Base-by-base conservation (phyloP, 2,329 filamentous ascomycete species). In the Lasiodiplodia theobromae region DNA sequence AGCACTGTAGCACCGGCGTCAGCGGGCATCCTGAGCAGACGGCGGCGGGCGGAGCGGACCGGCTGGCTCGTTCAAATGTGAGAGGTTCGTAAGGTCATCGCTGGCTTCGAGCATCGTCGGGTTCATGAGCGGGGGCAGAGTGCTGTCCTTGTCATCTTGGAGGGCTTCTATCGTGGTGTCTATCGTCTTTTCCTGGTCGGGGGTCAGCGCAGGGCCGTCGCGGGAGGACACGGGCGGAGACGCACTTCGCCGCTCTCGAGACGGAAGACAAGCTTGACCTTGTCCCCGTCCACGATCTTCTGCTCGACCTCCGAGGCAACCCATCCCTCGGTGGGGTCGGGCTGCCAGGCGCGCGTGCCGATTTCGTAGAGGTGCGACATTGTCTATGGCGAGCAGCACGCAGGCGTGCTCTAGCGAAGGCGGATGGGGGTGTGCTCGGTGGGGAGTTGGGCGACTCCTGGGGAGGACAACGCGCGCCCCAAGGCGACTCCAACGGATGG, bases 261-360 rank as follows among this genome's bases (percentile, higher is more conserved):
- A 82, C 90, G 87, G 82, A 99, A 98, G 75, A 94, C 87, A 75
- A 99, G 87, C 78, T 87, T 91, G 77, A 95, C 92, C 80, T 97
- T 97, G 77, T 93, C 88, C 71, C 94, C 96, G 78, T 96, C 87
- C 73, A 93, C 84, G 68, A 88, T 87, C 86, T 96, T 97, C 82
- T 92, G 91, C 79, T 91, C 86, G 75, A 99, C 92, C 86, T 98
- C 94, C 57, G 96, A 97, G 79, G 94, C 92, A 81, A 99, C 89
- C 95, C 96, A 99, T 83, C 96, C 96, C 83, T 99, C 95, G 71
- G 92, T 92, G 80, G 89, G 85, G 85, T 99, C 96, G 76, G 96
- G 94, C 88, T 98, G 96, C 96, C 96, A 99, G 79, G 94, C 96
- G 88, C 93, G 90, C 77, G 95, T 98, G 79, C 95, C 96, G 78